Evolutionary conservation across 805 yeast species (phyloP).

Genomic region (Starmerella etchellsii): DNA sequence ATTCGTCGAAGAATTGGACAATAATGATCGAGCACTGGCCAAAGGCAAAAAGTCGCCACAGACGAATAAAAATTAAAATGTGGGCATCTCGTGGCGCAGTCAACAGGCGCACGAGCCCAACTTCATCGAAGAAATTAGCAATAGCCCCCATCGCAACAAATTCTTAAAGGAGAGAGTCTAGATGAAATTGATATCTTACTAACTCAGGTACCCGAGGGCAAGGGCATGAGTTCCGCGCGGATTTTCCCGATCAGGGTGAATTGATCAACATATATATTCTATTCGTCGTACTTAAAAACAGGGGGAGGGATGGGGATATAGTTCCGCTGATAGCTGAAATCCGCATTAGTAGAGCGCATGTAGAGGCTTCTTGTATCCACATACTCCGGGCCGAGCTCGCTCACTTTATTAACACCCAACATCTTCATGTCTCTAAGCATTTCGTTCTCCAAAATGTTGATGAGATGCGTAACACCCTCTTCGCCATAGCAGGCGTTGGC

Average conservation of each 20-base stretch:
- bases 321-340: constrained; percentile 9
- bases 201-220: too few relatives aligned
- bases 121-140: constrained; percentile 1
- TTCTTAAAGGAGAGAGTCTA: too few relatives aligned
- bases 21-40: constrained; percentile 69
- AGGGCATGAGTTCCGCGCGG: too few relatives aligned
- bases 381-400: constrained; percentile 47
- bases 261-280: too few relatives aligned
- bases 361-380: constrained; percentile 43
- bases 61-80: constrained; percentile 24
- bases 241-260: too few relatives aligned
- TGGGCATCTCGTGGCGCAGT: constrained; percentile 26
- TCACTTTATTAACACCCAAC: constrained; percentile 53
- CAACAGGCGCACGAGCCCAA: constrained; percentile 22
- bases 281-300: neutral
- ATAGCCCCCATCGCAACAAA: constrained; percentile 5
- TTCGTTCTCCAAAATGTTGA: constrained; percentile 55
- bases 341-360: constrained; percentile 18
- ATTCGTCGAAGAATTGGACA: constrained; percentile 46
- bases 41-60: constrained; percentile 49
- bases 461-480: constrained; percentile 53
- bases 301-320: constrained; percentile 14
- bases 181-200: too few relatives aligned
- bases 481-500: constrained; percentile 71
- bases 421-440: constrained; percentile 64